phyloP scores from a whole-genome alignment of 139 green algal species.

The Coelastrella sp. region DNA sequence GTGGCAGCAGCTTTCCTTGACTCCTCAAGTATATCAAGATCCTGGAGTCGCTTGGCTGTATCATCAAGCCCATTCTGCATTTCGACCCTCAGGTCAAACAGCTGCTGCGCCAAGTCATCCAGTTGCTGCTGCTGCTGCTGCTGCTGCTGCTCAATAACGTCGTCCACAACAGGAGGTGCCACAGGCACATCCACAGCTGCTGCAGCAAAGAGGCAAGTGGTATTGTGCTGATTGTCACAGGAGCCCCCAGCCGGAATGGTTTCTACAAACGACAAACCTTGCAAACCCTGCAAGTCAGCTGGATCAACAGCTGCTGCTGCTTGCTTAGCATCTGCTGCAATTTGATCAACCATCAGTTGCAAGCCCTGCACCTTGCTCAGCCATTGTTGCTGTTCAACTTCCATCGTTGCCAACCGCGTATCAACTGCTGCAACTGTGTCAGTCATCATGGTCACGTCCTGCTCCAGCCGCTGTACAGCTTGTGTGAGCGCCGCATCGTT shows the following conservation, averaged over 20 bases:
- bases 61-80: constrained; percentile 39
- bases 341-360: too few species aligned
- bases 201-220: background rate
- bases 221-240: too few species aligned
- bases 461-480: background rate
- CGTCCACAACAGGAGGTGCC: background rate
- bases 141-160: too few species aligned
- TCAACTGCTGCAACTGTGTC: background rate
- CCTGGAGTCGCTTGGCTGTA: background rate
- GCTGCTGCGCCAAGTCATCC: constrained; percentile 12
- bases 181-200: background rate
- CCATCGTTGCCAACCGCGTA: background rate
- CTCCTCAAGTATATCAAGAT: constrained; percentile 33
- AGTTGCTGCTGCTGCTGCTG: constrained; percentile 28
- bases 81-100: constrained; percentile 39
- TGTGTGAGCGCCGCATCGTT: background rate
- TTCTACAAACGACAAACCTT: too few species aligned
- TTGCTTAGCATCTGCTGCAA: background rate
- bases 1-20: constrained; percentile 43
- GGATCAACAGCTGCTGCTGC: too few species aligned
- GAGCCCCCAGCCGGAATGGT: too few species aligned
- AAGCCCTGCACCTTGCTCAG: background rate
- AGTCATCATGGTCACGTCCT: background rate
- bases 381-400: constrained; percentile 15
- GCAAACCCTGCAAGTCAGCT: too few species aligned